A percentile compares a stretch with the other conserved stretches of the same genome.
phyloP scores from a whole-genome alignment of 116 monocot genomes.

The Iris pallida region DNA sequence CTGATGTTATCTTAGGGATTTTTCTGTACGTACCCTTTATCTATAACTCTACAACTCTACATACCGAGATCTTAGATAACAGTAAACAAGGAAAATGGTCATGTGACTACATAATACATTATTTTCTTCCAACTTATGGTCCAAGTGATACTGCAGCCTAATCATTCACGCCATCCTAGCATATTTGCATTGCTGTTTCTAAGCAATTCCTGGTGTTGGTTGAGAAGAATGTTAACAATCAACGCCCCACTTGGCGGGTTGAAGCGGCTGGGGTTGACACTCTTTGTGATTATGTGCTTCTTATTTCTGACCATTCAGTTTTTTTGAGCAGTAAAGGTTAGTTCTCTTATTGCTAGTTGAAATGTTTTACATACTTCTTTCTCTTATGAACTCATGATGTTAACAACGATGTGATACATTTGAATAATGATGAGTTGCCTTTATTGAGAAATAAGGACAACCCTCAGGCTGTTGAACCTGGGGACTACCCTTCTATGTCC shows the following conservation, averaged over 20 bases:
- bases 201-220: constrained; percentile 47
- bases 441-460: neutral
- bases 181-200: constrained; percentile 45
- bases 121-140: neutral
- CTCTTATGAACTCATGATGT: neutral
- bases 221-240: constrained; percentile 32
- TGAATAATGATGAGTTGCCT: neutral
- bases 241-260: constrained; percentile 60
- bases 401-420: neutral
- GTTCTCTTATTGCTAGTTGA: neutral
- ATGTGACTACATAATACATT: neutral
- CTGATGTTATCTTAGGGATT: too few species aligned
- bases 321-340: neutral
- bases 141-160: neutral
- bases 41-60: neutral
- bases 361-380: neutral
- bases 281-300: constrained; percentile 29
- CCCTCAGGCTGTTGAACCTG: neutral
- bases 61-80: neutral
- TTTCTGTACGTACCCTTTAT: too few species aligned
- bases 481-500: neutral
- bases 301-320: constrained; percentile 1
- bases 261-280: constrained; percentile 51
- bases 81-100: neutral
- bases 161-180: neutral